Percentiles rank a stretch among this genome's conserved stretches.
Evolutionary conservation across 2,329 filamentous ascomycete genomes (phyloP).

Genomic region (Trichoderma brevicompactum): DNA sequence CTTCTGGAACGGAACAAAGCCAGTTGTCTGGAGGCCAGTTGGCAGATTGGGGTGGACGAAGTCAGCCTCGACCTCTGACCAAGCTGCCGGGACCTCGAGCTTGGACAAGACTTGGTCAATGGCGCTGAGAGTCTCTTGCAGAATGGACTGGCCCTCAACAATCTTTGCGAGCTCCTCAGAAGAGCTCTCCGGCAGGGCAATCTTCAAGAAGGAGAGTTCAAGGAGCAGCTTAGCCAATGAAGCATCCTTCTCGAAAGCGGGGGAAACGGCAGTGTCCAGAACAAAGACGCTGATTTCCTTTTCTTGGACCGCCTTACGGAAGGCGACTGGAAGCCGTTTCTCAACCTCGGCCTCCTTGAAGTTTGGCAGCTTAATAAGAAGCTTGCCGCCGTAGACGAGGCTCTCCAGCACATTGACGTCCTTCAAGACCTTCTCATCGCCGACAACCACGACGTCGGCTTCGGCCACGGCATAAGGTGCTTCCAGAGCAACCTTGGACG

Average conservation of each 20-base stretch:
- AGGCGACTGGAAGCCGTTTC: conserved; percentile 74
- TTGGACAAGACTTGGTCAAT: conserved; percentile 72
- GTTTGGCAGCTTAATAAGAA: conserved; percentile 76
- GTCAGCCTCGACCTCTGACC: conserved; percentile 69
- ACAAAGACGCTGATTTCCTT: conserved; percentile 74
- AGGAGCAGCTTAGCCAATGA: conserved; percentile 69
- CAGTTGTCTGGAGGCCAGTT: conserved; percentile 72
- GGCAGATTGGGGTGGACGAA: conserved; percentile 58
- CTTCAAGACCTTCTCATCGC: conserved; percentile 77
- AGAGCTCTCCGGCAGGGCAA: conserved; percentile 70
- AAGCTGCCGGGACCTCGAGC: conserved; percentile 77
- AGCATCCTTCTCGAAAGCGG: conserved; percentile 68
- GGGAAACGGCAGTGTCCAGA: conserved; percentile 71
- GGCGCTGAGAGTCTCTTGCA: conserved; percentile 65
- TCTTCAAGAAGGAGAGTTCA: conserved; percentile 81
- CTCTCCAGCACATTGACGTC: conserved; percentile 74
- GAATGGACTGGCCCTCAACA: conserved; percentile 58
- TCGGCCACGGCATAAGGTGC: conserved; percentile 79
- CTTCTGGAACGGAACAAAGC: conserved; percentile 82
- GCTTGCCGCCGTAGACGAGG: conserved; percentile 69
- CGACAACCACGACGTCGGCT: conserved; percentile 79
- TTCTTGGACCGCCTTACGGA: conserved; percentile 72
- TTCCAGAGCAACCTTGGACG: conserved; percentile 80
- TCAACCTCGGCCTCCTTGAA: conserved; percentile 89
- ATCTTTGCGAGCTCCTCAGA: conserved; percentile 61